These are phyloP conservation scores for Cenchrus americanus DNA, from an alignment of 176 grass and related monocot genomes.

Conservation along the genomic window DNA sequence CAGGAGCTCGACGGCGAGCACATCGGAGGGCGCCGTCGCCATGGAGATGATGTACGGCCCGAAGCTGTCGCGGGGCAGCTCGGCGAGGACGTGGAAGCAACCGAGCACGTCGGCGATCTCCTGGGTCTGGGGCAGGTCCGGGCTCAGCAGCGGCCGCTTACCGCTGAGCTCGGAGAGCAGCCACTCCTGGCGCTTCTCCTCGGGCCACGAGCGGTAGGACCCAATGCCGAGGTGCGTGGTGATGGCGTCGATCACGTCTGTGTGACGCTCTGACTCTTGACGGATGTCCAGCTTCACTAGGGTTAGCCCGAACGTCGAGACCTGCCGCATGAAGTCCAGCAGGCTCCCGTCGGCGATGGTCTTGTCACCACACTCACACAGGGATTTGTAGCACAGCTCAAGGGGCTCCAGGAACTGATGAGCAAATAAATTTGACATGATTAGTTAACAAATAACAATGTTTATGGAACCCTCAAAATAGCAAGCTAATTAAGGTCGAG, in stretches of 20 bases:
- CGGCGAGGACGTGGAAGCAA: constrained; percentile 64
- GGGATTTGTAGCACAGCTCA: constrained; percentile 79
- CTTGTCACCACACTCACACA: constrained; percentile 67
- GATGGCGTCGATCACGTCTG: constrained; percentile 77
- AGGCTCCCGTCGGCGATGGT: constrained; percentile 79
- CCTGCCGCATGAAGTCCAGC: constrained; percentile 80
- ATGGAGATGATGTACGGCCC: constrained; percentile 92
- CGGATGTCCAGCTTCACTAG: constrained; percentile 86
- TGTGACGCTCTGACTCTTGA: constrained; percentile 90
- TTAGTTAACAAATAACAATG: too few relatives aligned
- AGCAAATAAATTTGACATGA: too few relatives aligned
- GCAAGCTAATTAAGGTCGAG: too few relatives aligned
- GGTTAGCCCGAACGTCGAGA: constrained; percentile 77
- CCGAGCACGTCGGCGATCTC: constrained; percentile 82
- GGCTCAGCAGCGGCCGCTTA: constrained; percentile 70
- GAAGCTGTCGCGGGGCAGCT: constrained; percentile 77
- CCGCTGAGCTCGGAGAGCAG: constrained; percentile 68
- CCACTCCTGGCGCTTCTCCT: constrained; percentile 76
- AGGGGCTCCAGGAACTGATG: constrained; percentile 81
- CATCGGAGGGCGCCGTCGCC: constrained; percentile 80
- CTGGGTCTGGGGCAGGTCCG: constrained; percentile 58
- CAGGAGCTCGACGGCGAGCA: constrained; percentile 84
- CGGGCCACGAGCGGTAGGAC: constrained; percentile 73
- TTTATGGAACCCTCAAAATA: too few relatives aligned
- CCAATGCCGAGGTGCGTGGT: constrained; percentile 75